Percentiles rank a stretch among this genome's conserved stretches.
Evolutionary conservation across 2,329 filamentous ascomycete species (phyloP).

Genomic region (Diaporthe helianthi): DNA sequence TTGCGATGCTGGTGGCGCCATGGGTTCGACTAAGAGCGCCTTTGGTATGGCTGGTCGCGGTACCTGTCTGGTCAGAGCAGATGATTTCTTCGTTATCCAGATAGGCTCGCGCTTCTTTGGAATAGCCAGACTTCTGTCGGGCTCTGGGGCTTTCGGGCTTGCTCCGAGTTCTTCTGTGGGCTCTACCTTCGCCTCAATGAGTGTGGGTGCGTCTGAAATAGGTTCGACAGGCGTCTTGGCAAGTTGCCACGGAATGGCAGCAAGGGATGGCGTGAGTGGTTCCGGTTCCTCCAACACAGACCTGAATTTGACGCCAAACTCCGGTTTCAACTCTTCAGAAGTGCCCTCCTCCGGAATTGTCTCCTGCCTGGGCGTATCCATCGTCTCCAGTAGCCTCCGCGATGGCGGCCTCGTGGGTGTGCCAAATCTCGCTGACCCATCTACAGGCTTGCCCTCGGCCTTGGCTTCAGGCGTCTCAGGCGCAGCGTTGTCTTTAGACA

Average conservation of each 20-base stretch:
- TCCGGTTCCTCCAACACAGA: slow-evolving; percentile 30
- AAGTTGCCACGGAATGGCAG: slow-evolving; percentile 14
- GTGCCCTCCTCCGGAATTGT: slow-evolving; percentile 1
- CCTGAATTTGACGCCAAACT: slow-evolving; percentile 17
- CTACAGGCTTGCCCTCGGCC: neutral
- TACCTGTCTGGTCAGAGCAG: neutral
- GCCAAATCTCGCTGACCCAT: neutral
- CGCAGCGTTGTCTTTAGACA: slow-evolving; percentile 6
- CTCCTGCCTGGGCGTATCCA: slow-evolving; percentile 8
- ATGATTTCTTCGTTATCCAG: slow-evolving; percentile 18
- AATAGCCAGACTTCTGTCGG: neutral
- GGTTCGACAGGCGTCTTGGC: neutral
- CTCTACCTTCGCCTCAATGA: neutral
- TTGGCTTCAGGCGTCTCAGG: slow-evolving; percentile 26
- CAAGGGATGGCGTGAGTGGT: slow-evolving; percentile 26
- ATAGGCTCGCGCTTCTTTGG: slow-evolving; percentile 16
- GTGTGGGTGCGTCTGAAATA: neutral
- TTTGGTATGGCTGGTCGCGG: neutral
- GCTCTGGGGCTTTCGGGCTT: neutral
- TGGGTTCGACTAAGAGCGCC: neutral
- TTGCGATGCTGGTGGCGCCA: neutral
- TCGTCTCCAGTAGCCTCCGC: slow-evolving; percentile 12
- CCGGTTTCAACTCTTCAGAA: neutral
- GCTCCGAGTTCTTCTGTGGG: neutral
- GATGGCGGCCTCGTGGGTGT: slow-evolving; percentile 3